Evolutionary conservation across 495 filamentous ascomycete genomes (phyloP), one percentile per base, ranked within the genome.

Genomic region (Oleoguttula mirabilis): DNA sequence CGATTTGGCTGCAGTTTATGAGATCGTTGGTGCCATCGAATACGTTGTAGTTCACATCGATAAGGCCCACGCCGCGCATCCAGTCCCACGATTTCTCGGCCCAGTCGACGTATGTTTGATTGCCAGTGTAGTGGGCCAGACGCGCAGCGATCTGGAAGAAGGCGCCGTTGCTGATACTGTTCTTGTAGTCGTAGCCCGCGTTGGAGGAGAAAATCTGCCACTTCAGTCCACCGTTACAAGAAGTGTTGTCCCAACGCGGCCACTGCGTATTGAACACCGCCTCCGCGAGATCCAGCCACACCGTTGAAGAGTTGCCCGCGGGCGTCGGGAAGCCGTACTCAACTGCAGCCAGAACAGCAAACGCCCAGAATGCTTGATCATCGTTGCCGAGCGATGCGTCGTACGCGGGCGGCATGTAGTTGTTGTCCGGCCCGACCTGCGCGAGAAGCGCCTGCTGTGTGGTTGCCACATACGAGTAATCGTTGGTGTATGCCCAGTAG

Each of bases 321-420:
- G 75, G 70, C 43, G 83, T 69, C 3, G 82, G 80, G 47, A 79
- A 86, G 48, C 76, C 75, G 35, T 78, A 61, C 56, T 92, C 84
- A 11, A 78, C 75, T 0, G 82, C 84, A 5, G 79, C 67, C 42
- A 92, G 74, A 37, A 80, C 73, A 19, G 79, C 67, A 23, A 88
- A 67, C 2, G 69, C 79, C 85, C 85, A 93, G 56, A 88, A 88
- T 12, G 79, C 78, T 58, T 52, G 49, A 17, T 52, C 49, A 40
- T 52, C 49, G 30, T 52, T 52, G 10, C 49, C 51, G 15, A 45
- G 35, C 2, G 21, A 39, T 15, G 20, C 3, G 20, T 37, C 36
- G 37, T 54, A 48, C 4, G 36, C 38, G 0, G 24, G 27, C 32
- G 41, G 24, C 52, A 65, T 56, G 45, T 53, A 59, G 54, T 66